Conservation (phyloP, 1,139 yeast species). For the Pichia sp. region DNA sequence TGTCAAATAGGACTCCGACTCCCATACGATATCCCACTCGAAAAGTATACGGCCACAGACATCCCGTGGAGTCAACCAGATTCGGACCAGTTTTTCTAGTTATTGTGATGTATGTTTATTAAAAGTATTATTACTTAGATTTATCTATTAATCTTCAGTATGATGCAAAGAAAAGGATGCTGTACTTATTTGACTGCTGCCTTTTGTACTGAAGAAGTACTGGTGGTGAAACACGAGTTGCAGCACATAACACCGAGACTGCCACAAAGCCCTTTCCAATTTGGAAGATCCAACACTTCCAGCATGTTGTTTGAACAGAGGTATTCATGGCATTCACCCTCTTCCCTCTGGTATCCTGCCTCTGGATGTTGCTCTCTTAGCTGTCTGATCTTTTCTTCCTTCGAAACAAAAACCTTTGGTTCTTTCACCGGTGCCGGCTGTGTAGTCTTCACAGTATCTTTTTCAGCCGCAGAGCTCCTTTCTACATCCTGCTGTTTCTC, state of each 20-base stretch:
- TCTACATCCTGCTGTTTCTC: background rate
- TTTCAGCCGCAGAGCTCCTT: background rate
- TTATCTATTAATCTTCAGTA: background rate
- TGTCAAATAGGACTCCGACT: constrained; percentile 31
- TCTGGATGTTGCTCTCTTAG: constrained; percentile 3
- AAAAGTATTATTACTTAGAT: background rate
- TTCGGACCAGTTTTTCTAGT: constrained; percentile 9
- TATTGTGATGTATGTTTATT: background rate
- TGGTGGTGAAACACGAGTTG: constrained; percentile 14
- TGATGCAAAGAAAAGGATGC: background rate
- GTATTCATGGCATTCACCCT: constrained; percentile 30
- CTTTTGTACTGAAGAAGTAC: constrained; percentile 14
- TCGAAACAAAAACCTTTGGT: constrained; percentile 15
- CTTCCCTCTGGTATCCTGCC: constrained; percentile 20
- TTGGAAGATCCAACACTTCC: constrained; percentile 19
- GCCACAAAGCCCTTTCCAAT: constrained; percentile 2
- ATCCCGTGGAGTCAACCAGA: constrained; percentile 46
- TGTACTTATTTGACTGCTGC: constrained; percentile 1
- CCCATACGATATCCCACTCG: constrained; percentile 54
- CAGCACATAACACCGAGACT: constrained; percentile 14
- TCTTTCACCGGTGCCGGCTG: constrained; percentile 12
- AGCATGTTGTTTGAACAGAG: constrained; percentile 21
- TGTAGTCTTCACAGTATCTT: constrained; percentile 6
- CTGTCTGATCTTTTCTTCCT: constrained; percentile 15
- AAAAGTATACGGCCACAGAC: constrained; percentile 39